These are phyloP conservation scores for Nasturtium officinale DNA, from an alignment of 345 rosid genomes.

Conservation along the genomic window DNA sequence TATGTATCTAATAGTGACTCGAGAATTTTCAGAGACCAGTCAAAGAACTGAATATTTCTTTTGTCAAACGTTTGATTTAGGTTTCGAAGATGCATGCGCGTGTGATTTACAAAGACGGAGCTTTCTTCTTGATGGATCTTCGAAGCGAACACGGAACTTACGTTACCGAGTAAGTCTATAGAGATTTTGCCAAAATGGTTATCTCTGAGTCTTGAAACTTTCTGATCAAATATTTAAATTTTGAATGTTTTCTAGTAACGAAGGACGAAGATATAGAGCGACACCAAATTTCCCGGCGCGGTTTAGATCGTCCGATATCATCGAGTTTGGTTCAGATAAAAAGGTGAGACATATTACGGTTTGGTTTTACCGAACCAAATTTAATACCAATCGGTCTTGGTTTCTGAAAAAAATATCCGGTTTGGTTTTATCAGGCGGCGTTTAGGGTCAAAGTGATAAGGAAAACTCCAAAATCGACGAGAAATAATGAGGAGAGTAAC, in stretches of 20 bases:
- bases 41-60: background rate
- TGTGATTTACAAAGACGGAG: constrained; percentile 71
- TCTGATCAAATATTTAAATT: background rate
- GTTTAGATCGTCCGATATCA: constrained; percentile 57
- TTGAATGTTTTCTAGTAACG: constrained; percentile 54
- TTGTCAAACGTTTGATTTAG: constrained; percentile 43
- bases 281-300: constrained; percentile 63
- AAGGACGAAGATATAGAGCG: constrained; percentile 54
- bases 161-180: constrained; percentile 65
- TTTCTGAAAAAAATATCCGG: background rate
- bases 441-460: constrained; percentile 73
- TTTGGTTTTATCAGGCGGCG: constrained; percentile 54
- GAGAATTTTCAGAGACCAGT: constrained; percentile 8
- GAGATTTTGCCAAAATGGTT: background rate
- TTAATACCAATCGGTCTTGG: background rate
- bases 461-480: constrained; percentile 34
- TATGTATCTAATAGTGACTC: background rate
- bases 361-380: background rate
- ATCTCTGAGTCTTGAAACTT: background rate
- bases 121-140: constrained; percentile 71
- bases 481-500: constrained; percentile 37
- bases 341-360: constrained; percentile 47
- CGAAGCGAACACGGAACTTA: constrained; percentile 74
- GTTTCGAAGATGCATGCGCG: constrained; percentile 77
- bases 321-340: constrained; percentile 73